Base-by-base conservation (phyloP, 768 basidiomycete genomes). In the Boletus eberwhitei region DNA sequence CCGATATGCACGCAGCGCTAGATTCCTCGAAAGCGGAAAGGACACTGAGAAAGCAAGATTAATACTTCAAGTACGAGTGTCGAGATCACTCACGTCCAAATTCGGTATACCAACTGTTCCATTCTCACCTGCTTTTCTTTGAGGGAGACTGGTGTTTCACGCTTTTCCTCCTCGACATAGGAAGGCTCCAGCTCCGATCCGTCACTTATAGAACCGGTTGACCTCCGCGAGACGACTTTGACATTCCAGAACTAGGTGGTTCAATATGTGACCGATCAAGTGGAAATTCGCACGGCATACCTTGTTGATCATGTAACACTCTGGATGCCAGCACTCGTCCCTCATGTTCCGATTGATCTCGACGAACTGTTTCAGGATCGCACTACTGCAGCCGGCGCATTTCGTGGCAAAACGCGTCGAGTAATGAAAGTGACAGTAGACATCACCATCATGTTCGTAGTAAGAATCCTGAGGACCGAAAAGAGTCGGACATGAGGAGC, bases 291-390 rank as follows among this genome's bases (percentile, higher is more conserved):
- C 8, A 40, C 11, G 1, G 59, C 81, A 53, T 59, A 96, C 95
- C 81, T 98, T 98, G 74, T 98, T 96, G 62, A 99, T 98, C 96
- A 98, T 98, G 73, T 98, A 98, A 71, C 97, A 99, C 72, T 99
- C 97, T 51, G 97, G 97, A 79, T 99, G 97, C 96, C 97, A 99
- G 67, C 96, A 98, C 75, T 99, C 97, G 73, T 99, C 95, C 60
- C 87, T 81, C 82, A 90, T 92, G 73, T 98, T 98, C 56, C 97
- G 84, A 67, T 99, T 98, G 74, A 99, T 98, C 76, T 99, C 97
- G 57, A 99, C 97, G 66, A 98, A 99, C 72, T 99, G 97, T 75
- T 99, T 99, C 62, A 99, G 75, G 58, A 99, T 99, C 17, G 97
- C 97, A 55, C 88, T 97, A 62, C 85, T 90, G 73, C 97, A 99